Base-by-base conservation (phyloP, 2,329 filamentous ascomycete genomes). In the Ophioceras dolichostomum region DNA sequence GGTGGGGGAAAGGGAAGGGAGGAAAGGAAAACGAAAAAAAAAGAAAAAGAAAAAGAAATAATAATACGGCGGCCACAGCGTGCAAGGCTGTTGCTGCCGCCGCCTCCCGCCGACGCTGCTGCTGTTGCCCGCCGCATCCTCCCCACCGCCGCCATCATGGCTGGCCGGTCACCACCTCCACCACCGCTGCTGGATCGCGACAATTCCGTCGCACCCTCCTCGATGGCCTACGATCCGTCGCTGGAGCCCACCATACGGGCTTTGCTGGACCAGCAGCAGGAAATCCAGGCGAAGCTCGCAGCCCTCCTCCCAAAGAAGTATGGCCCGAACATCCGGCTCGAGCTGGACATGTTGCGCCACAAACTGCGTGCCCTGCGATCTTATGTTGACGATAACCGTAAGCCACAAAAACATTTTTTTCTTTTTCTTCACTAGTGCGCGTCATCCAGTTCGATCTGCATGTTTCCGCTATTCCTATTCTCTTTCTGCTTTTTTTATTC, bases 271-370 rank as follows among this genome's bases (percentile, higher is more conserved):
- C 68, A 73, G 50, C 67, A 70, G 48, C 64, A 64, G 48, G 65
- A 68, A 43, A 67, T 71, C 47, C 64, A 70, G 47, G 60, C 67
- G 43, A 64, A 63, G 49, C 58, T 72, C 37, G 60, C 64, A 39
- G 58, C 58, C 41, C 53, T 72, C 34, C 57, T 71, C 13, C 63
- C 65, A 38, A 56, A 58, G 45, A 65, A 62, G 44, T 63, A 67
- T 55, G 60, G 60, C 34, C 58, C 63, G 37, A 64, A 70, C 49
- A 54, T 62, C 45, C 61, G 59, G 42, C 44, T 61, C 34, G 71
- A 76, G 56, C 56, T 72, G 20, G 60, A 63, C 36, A 71, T 73
- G 66, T 56, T 76, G 47, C 68, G 66, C 41, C 63, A 70, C 53
- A 76, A 75, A 53, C 56, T 67, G 39, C 63, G 59, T 40, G 59